Base-by-base conservation (phyloP, 129 eudicot genomes). In the Logfia minima region DNA sequence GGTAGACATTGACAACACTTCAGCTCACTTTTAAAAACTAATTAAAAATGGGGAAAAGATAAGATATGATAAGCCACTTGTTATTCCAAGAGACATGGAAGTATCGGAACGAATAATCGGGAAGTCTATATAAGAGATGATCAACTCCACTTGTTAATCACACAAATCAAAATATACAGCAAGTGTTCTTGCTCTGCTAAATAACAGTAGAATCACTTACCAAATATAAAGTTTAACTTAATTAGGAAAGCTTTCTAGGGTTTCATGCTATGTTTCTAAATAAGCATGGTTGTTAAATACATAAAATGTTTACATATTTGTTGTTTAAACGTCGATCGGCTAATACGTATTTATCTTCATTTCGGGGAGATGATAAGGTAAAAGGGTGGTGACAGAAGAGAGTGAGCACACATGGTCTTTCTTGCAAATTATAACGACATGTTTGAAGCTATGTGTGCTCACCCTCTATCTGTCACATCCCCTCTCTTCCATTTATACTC, bases 361-460 rank as follows among this genome's bases (percentile, higher is more conserved):
- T 24, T 61, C 11, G 34, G 70, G 45, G 71, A 19, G 71, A 22
- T 65, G 66, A n/a, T 62, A 77, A 79, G 80, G 95, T 82, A 85
- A 79, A 48, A 79, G 89, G 77, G 97, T 62, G 96, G 88, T 92
- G 98, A 92, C 98, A 89, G 98, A 92, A 92, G 98, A 92, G 92
- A 92, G 98, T 92, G 98, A 92, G 98, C 98, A 92, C 96, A 70
- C 80, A 90, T 92, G 86, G 96, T 86, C 83, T 84, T 87, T 83
- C 85, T 82, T 85, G 90, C 89, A 88, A 79, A 60, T 81, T 75
- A 63, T 71, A 11, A 5, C 5, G 4, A 80, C 69, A 79, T 91
- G 94, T 82, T 83, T 80, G 87, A 85, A 88, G 83, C 87, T 86
- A 83, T 88, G 89, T 35, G 93, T 88, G 97, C 97, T 88, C 86